These are phyloP conservation scores for Aureobasidium sp. DNA, from an alignment of 2,329 filamentous ascomycete genomes.

Conservation along the genomic window DNA sequence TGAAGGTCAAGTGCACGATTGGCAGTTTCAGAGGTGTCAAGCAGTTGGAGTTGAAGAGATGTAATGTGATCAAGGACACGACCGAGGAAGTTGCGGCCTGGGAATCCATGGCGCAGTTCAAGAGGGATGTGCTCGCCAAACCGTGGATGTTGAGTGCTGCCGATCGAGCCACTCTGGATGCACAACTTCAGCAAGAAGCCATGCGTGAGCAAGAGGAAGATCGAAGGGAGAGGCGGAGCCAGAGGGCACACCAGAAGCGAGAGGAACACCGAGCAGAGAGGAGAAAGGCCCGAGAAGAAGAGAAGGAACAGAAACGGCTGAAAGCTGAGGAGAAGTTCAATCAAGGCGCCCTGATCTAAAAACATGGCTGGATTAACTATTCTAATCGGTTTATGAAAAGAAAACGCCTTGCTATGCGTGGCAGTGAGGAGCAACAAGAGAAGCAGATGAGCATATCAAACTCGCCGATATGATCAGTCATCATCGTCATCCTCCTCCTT, in stretches of 20 bases:
- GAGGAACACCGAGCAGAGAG: slow-evolving; percentile 31
- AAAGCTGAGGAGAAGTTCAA: slow-evolving; percentile 38
- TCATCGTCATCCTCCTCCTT: slow-evolving; percentile 6
- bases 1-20: slow-evolving; percentile 53
- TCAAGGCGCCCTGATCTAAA: slow-evolving; percentile 6
- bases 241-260: slow-evolving; percentile 28
- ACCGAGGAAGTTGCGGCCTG: slow-evolving; percentile 50
- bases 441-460: background rate
- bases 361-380: slow-evolving; percentile 11
- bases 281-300: slow-evolving; percentile 27
- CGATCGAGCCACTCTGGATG: slow-evolving; percentile 39
- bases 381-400: background rate
- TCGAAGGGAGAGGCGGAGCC: slow-evolving; percentile 30
- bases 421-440: background rate
- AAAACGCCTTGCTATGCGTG: slow-evolving; percentile 1
- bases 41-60: slow-evolving; percentile 50
- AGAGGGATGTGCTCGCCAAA: slow-evolving; percentile 42
- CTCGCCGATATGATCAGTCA: background rate
- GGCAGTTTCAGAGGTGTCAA: slow-evolving; percentile 37
- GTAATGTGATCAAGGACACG: slow-evolving; percentile 44
- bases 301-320: slow-evolving; percentile 26
- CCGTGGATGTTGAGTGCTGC: slow-evolving; percentile 47
- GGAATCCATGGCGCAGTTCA: slow-evolving; percentile 44
- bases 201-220: slow-evolving; percentile 19
- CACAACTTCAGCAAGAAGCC: slow-evolving; percentile 28